Base-by-base conservation (phyloP, 2,329 filamentous ascomycete genomes). In the Cladosporium colombiae region DNA sequence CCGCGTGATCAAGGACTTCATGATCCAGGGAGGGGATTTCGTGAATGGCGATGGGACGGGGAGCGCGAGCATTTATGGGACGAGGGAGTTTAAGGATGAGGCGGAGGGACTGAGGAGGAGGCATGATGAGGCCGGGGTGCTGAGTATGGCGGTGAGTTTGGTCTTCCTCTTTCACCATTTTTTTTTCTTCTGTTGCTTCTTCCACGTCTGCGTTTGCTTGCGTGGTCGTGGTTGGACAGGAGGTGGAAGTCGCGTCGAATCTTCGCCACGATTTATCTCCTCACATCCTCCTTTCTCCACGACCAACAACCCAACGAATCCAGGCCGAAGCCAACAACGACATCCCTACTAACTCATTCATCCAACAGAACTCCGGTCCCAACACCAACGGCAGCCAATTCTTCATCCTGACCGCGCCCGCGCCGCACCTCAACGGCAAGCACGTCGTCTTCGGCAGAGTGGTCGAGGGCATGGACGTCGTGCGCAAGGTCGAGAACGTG, bases 11-110 rank as follows among this genome's bases (percentile, higher is more conserved):
- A 91, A 91, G 80, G 91, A 91, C 74, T 97, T 98, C 81, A 98
- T 98, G 94, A 91, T 95, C 74, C 95, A 99, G 79, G 94, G 94
- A 55, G 95, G 95, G 63, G 95, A 99, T 79, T 98, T 98, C 78
- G 82, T 97, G 52, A 93, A 97, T 74, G 92, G 93, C 62, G 91
- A 98, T 78, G 95, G 95, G 61, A 96, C 92, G 0, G 95, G 95
- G 10, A 93, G 89, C 56, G 90, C 89, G 13, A 91, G 65, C 6
- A 97, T 98, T 77, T 98, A 96, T 81, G 92, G 93, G 65, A 89
- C 87, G 60, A 89, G 90, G 72, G 86, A 88, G 55, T 98, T 98
- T 75, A 87, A 89, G 5, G 95, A 99, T 75, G 95, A 99, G 81
- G 96, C 95, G 77, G 97, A 97, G 76, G 82, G 77, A 16, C 76